These are phyloP conservation scores for Terfezia claveryi DNA, from an alignment of 495 filamentous ascomycete species.

Conservation along the genomic window DNA sequence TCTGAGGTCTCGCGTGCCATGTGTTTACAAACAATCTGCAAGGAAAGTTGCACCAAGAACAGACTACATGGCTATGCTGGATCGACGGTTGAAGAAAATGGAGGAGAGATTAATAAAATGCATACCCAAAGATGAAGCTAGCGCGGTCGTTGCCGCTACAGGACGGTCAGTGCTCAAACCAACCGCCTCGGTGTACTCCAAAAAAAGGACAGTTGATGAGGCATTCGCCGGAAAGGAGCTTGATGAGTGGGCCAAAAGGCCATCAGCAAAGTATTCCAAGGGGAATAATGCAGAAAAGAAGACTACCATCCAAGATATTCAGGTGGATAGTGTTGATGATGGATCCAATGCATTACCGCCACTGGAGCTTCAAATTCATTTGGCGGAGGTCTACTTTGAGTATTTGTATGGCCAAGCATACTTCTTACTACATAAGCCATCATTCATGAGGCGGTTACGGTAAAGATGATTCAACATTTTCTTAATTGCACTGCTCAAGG, in stretches of 20 bases:
- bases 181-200: constrained; percentile 38
- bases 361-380: constrained; percentile 78
- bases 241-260: constrained; percentile 56
- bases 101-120: constrained; percentile 94
- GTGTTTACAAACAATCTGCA: constrained; percentile 95
- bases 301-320: not conserved
- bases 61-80: constrained; percentile 98
- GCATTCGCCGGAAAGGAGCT: constrained; percentile 58
- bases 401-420: constrained; percentile 91
- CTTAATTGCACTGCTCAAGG: not conserved
- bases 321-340: constrained; percentile 10
- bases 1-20: constrained; percentile 76
- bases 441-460: constrained; percentile 72
- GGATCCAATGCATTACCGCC: constrained; percentile 68
- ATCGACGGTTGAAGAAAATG: constrained; percentile 83
- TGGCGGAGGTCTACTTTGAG: constrained; percentile 90
- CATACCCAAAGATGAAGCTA: constrained; percentile 60
- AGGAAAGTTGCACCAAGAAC: constrained; percentile 88
- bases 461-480: constrained; percentile 15
- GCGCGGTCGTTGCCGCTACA: constrained; percentile 25
- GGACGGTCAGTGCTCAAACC: constrained; percentile 64
- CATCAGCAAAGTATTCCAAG: constrained; percentile 23
- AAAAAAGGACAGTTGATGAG: constrained; percentile 71
- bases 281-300: constrained; percentile 2
- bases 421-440: constrained; percentile 87